Evolutionary conservation across 306 rosid species (phyloP), one percentile per base, ranked within the genome.

Genomic region (Gillenia trifoliata): DNA sequence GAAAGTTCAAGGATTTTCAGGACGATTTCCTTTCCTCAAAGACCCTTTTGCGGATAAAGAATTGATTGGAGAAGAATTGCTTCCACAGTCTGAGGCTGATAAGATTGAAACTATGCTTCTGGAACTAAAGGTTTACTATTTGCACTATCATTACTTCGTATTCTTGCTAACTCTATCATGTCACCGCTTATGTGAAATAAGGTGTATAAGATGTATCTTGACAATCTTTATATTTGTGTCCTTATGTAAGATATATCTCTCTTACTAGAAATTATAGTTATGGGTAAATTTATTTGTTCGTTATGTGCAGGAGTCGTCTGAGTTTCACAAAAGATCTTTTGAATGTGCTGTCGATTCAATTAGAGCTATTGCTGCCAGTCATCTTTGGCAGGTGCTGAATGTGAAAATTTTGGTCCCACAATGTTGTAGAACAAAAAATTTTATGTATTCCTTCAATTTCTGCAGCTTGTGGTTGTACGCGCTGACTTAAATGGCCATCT

Each of bases 401-500:
- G 74, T 78, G 64, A 73, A 69, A 71, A 26, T 69, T 66, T 76
- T 78, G 74, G 73, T 75, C 64, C 72, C 61, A 22, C 57, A 61
- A 71, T 68, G 63, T 64, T 80, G 15, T 57, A 41, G 71, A 80
- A 77, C 73, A 54, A 75, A 38, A 15, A 57, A 70, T 60, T 70
- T 78, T 43, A 36, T 73, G 28, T 63, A 70, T 75, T 82, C 47
- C 33, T 43, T 85, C 55, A 66, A 68, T 85, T 66, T 83, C 19
- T 83, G 77, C 97, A 95, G 99, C 98, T 95, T 87, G 96, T 95
- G 60, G 98, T 95, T 70, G 98, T 90, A 30, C 98, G 96, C 5
- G 96, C 98, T 80, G 93, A 95, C 86, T 88, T 95, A 85, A 92
- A 83, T 85, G 99, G 97, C 68, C 98, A 95, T 85, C 81, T 95